phyloP scores from a whole-genome alignment of 306 rosid genomes.

The Corylus americana region DNA sequence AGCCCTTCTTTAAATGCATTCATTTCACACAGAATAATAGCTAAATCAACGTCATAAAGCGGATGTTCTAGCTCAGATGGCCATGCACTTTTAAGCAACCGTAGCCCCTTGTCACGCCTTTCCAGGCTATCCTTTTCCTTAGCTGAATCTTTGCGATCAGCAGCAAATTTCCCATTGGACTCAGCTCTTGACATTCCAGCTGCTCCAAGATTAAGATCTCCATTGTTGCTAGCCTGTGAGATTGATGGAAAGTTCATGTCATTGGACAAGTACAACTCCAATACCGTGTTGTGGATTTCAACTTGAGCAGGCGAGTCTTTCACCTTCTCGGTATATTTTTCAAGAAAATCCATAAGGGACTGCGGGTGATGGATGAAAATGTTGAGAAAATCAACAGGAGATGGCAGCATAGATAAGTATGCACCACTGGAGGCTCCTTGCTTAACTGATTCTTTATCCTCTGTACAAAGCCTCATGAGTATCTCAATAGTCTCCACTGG shows the following conservation, averaged over 20 bases:
- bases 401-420: slow-evolving; percentile 82
- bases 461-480: slow-evolving; percentile 86
- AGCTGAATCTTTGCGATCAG: slow-evolving; percentile 41
- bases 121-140: slow-evolving; percentile 46
- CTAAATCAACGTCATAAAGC: slow-evolving; percentile 89
- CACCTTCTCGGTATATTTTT: slow-evolving; percentile 81
- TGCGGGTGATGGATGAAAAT: slow-evolving; percentile 86
- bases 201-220: slow-evolving; percentile 39
- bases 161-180: slow-evolving; percentile 54
- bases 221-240: slow-evolving; percentile 50
- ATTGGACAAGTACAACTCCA: slow-evolving; percentile 90
- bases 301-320: slow-evolving; percentile 95
- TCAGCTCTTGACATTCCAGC: slow-evolving; percentile 30
- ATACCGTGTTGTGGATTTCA: slow-evolving; percentile 91
- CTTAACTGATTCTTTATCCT: slow-evolving; percentile 65
- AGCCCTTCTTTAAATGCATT: slow-evolving; percentile 84
- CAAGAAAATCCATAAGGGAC: slow-evolving; percentile 93
- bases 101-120: slow-evolving; percentile 78
- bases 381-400: slow-evolving; percentile 98
- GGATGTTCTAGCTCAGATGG: slow-evolving; percentile 81
- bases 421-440: slow-evolving; percentile 45
- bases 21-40: slow-evolving; percentile 93
- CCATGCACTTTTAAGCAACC: slow-evolving; percentile 77
- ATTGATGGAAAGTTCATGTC: slow-evolving; percentile 79
- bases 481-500: slow-evolving; percentile 89